A percentile compares a stretch with the other conserved stretches of the same genome.
Conservation (phyloP, 352 stramenopile species). For the Globisporangium alternatum region DNA sequence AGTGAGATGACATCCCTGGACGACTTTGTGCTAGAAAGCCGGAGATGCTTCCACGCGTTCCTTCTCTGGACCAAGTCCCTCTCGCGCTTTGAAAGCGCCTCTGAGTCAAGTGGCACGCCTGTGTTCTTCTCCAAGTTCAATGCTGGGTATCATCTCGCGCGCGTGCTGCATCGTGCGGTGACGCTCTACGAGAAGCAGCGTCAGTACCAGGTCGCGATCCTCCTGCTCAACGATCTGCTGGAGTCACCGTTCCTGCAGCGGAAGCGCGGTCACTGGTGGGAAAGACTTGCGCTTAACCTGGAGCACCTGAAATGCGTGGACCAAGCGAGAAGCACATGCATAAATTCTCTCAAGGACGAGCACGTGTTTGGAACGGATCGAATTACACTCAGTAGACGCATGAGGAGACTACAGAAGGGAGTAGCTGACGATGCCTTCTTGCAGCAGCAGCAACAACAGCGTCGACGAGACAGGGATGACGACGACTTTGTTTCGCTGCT, state of each 20-base stretch:
- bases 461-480: neutral
- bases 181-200: slow-evolving; percentile 73
- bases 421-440: neutral
- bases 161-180: slow-evolving; percentile 54
- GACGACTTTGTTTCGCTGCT: slow-evolving; percentile 18
- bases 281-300: slow-evolving; percentile 68
- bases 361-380: slow-evolving; percentile 56
- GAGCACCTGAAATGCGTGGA: slow-evolving; percentile 65
- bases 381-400: slow-evolving; percentile 47
- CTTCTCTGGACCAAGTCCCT: slow-evolving; percentile 33
- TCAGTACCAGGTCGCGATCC: slow-evolving; percentile 63
- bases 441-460: neutral
- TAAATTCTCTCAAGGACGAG: slow-evolving; percentile 51
- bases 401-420: slow-evolving; percentile 42
- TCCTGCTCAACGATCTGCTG: slow-evolving; percentile 68
- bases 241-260: slow-evolving; percentile 45
- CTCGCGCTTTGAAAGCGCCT: neutral
- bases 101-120: slow-evolving; percentile 18
- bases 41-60: slow-evolving; percentile 46
- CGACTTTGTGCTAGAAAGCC: slow-evolving; percentile 51
- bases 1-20: slow-evolving; percentile 47
- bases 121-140: slow-evolving; percentile 67
- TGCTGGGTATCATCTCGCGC: slow-evolving; percentile 63
- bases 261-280: slow-evolving; percentile 75
- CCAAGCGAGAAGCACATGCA: slow-evolving; percentile 45